Conservation (phyloP, 2,329 filamentous ascomycete species). For the Cordyceps tenuipes region DNA sequence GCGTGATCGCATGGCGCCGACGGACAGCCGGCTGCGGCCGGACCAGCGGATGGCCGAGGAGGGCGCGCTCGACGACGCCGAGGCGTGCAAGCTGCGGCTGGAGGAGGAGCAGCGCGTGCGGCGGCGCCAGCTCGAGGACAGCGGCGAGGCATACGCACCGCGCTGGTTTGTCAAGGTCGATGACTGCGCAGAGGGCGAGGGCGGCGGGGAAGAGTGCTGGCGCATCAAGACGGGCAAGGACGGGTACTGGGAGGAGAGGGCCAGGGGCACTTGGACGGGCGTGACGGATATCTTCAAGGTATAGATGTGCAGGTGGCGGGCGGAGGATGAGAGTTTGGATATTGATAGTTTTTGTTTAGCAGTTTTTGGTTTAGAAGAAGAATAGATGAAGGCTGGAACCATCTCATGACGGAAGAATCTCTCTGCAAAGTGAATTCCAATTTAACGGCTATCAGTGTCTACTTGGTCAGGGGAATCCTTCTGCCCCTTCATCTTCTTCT, state of each 20-base stretch:
- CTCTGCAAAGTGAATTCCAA: too few species aligned
- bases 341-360: background rate
- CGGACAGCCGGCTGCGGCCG: slow-evolving; percentile 74
- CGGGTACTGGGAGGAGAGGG: slow-evolving; percentile 87
- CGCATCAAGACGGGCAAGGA: slow-evolving; percentile 72
- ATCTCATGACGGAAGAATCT: background rate
- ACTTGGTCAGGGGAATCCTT: too few species aligned
- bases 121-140: slow-evolving; percentile 65
- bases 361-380: background rate
- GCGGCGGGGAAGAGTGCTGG: slow-evolving; percentile 61
- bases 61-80: slow-evolving; percentile 74
- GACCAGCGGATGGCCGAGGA: slow-evolving; percentile 82
- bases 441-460: too few species aligned
- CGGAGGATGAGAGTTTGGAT: background rate
- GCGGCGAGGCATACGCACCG: slow-evolving; percentile 63
- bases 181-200: slow-evolving; percentile 34
- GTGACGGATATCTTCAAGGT: slow-evolving; percentile 42
- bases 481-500: too few species aligned
- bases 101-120: slow-evolving; percentile 79
- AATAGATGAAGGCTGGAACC: background rate
- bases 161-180: slow-evolving; percentile 75
- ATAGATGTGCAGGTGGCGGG: background rate
- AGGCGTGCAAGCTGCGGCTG: slow-evolving; percentile 70
- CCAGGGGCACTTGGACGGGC: slow-evolving; percentile 56
- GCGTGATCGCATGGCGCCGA: slow-evolving; percentile 62